phyloP scores from a whole-genome alignment of 2,329 filamentous ascomycete genomes.

The Aspergillus intermedius region DNA sequence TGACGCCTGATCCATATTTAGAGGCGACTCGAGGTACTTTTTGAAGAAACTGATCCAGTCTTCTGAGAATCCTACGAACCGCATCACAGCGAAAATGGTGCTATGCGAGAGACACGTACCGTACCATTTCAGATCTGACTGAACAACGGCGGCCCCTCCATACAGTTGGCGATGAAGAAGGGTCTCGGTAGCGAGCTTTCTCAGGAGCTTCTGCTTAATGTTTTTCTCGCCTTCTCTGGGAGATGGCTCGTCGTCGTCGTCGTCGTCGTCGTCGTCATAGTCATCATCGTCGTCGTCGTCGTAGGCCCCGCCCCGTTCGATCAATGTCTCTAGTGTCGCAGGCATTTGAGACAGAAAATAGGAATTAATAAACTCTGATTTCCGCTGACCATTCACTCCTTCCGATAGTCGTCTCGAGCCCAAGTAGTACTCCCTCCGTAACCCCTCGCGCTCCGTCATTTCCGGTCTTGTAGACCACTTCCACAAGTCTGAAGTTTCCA shows the following conservation, averaged over 20 bases:
- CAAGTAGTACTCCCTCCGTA: conserved; percentile 23
- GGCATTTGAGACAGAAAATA: background rate
- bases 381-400: background rate
- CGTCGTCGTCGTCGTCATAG: background rate
- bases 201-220: background rate
- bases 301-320: background rate
- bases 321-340: background rate
- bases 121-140: conserved; percentile 42
- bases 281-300: background rate
- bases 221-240: background rate
- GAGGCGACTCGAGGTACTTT: conserved; percentile 41
- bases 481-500: conserved; percentile 7
- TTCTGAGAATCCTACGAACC: conserved; percentile 40
- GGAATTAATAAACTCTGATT: background rate
- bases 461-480: conserved; percentile 5
- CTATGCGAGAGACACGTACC: conserved; percentile 40
- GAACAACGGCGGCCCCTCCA: conserved; percentile 33
- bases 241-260: background rate
- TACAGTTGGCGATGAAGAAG: conserved; percentile 29
- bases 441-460: conserved; percentile 15
- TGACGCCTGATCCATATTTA: conserved; percentile 35
- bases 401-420: conserved; percentile 17
- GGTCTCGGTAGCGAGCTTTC: background rate
- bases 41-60: conserved; percentile 42
- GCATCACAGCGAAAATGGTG: conserved; percentile 39